Base-by-base conservation (phyloP, 257 asterid species). In the Haberlea rhodopensis region DNA sequence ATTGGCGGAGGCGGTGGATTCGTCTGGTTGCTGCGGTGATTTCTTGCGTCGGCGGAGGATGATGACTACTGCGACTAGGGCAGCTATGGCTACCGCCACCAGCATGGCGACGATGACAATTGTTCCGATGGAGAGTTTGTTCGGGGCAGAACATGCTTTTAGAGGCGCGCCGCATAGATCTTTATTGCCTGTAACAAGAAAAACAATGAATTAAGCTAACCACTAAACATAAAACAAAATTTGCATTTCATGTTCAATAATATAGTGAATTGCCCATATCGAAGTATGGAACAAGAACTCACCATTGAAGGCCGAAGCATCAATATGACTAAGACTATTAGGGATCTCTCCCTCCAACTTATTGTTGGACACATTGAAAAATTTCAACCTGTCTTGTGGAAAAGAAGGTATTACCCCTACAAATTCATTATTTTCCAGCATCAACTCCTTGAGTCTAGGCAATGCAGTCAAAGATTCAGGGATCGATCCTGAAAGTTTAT, bases 121-220 rank as follows among this genome's bases (percentile, higher is more conserved):
- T 29, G 86, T 54, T 46, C 46, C 72, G 0, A 62, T 1, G 13
- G 96, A 67, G 15, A 76, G 75, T 25, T 75, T 64, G 15, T 55
- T 15, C 6, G 70, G 64, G 5, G 70, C 18, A 3, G 8, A 5
- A 79, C 99, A 94, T 26, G 72, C 2, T 48, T 55, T 10, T 75
- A 94, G 70, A 16, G 99, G 99, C 10, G 63, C 57, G 1, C 95
- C 99, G 27, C 99, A 94, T 6, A 94, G 79, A 19, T 70, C 75
- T 24, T 16, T 27, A 81, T 94, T 87, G 31, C 92, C 97, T 88
- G 76, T 61, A 68, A 62, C 26, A 10, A n/a, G 59, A 21, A 18
- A 51, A 60, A 9, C 3, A 28, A 25, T 6, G 13, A 21, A 5
- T 11, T 2, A 5, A 51, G 8, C 11, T 13, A 43, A 52, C 27